Percentiles rank a stretch among this genome's conserved stretches.
Conservation (phyloP, 495 filamentous ascomycete species). For the Penicillium bovifimosum region DNA sequence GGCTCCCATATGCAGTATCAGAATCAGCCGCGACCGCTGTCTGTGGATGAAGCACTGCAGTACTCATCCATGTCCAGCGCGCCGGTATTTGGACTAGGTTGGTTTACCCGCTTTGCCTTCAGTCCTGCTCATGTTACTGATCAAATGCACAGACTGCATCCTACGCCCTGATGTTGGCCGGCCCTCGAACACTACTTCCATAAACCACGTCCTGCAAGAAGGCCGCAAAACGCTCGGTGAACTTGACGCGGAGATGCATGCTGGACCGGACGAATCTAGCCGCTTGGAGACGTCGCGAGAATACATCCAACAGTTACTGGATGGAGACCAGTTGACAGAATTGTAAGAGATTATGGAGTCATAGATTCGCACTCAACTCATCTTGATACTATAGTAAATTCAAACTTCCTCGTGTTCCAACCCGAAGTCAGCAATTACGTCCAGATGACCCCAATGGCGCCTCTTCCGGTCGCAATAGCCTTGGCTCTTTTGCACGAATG, state of each 20-base stretch:
- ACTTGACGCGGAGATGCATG: slow-evolving; percentile 36
- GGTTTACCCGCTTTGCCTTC: slow-evolving; percentile 5
- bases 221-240: slow-evolving; percentile 39
- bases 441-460: slow-evolving; percentile 17
- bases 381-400: slow-evolving; percentile 54
- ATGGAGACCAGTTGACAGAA: slow-evolving; percentile 62
- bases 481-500: slow-evolving; percentile 55
- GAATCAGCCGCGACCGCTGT: slow-evolving; percentile 43
- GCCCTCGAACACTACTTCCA: slow-evolving; percentile 38
- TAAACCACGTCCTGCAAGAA: slow-evolving; percentile 41
- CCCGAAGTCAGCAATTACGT: slow-evolving; percentile 16
- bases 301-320: slow-evolving; percentile 65
- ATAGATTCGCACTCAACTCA: background rate
- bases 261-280: slow-evolving; percentile 35
- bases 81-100: slow-evolving; percentile 80
- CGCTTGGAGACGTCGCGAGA: slow-evolving; percentile 46
- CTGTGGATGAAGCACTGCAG: slow-evolving; percentile 79
- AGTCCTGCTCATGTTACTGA: slow-evolving; percentile 13
- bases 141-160: slow-evolving; percentile 30
- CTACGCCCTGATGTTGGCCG: slow-evolving; percentile 39
- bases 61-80: slow-evolving; percentile 90
- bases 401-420: slow-evolving; percentile 44
- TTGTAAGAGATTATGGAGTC: slow-evolving; percentile 48
- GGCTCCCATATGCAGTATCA: slow-evolving; percentile 23
- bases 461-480: slow-evolving; percentile 20